phyloP scores from a whole-genome alignment of 176 grass and related monocot species.

The Musa itinerans region DNA sequence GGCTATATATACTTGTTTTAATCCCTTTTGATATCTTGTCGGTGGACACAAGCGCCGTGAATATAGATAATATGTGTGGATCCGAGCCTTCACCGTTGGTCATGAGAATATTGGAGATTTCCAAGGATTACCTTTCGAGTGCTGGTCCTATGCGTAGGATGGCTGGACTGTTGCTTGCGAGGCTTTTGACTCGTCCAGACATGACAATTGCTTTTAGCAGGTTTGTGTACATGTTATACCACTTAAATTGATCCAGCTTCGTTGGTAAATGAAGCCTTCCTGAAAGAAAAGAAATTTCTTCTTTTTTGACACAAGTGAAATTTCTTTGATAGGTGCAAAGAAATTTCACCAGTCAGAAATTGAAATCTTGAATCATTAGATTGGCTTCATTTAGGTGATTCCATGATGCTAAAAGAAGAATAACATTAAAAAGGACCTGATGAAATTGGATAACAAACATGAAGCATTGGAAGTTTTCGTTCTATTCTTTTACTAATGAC shows the following conservation, averaged over 20 bases:
- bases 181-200: conserved; percentile 91
- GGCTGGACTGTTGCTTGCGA: conserved; percentile 80
- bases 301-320: too few species aligned
- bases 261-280: not conserved
- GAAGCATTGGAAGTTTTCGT: too few species aligned
- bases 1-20: conserved; percentile 96
- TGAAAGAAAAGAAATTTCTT: not conserved
- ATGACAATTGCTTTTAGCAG: conserved; percentile 72
- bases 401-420: too few species aligned
- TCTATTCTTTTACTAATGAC: too few species aligned
- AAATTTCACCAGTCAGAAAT: too few species aligned
- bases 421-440: too few species aligned
- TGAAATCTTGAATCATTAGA: too few species aligned
- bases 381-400: too few species aligned
- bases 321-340: too few species aligned
- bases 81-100: conserved; percentile 58
- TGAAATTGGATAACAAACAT: too few species aligned
- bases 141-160: conserved; percentile 97
- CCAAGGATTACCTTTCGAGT: conserved; percentile 86
- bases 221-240: conserved; percentile 12
- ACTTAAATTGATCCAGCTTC: not conserved
- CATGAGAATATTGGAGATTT: conserved; percentile 74
- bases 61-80: conserved; percentile 25
- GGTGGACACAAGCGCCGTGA: conserved; percentile 71
- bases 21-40: conserved; percentile 96